These are phyloP conservation scores for Globisporangium iwayamae DNA, from an alignment of 352 stramenopile genomes.

Conservation along the genomic window DNA sequence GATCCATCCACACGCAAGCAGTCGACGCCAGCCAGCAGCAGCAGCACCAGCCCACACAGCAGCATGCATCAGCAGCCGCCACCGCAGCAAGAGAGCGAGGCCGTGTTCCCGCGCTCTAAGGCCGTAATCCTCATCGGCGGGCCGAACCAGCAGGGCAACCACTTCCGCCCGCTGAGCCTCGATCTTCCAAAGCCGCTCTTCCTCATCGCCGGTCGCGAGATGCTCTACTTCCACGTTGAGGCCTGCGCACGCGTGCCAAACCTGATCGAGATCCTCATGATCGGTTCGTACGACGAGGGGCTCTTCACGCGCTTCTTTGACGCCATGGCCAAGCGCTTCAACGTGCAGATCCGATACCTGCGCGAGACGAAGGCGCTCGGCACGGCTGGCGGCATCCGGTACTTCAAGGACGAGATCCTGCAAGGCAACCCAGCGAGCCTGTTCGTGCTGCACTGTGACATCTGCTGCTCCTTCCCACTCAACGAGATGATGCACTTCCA, in stretches of 20 bases:
- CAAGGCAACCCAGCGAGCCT: slow-evolving; percentile 63
- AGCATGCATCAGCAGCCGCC: slow-evolving; percentile 10
- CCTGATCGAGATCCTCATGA: slow-evolving; percentile 85
- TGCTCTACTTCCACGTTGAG: slow-evolving; percentile 89
- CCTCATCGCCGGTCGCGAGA: slow-evolving; percentile 78
- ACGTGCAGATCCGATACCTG: slow-evolving; percentile 84
- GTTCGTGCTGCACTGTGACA: slow-evolving; percentile 85
- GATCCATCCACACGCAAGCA: not conserved
- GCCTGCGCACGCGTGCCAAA: slow-evolving; percentile 80
- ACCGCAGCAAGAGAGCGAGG: slow-evolving; percentile 23
- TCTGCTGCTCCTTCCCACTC: slow-evolving; percentile 86
- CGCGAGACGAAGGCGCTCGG: slow-evolving; percentile 76
- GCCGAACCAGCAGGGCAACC: slow-evolving; percentile 82
- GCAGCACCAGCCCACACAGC: not conserved
- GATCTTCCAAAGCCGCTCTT: slow-evolving; percentile 87
- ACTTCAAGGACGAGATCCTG: slow-evolving; percentile 84
- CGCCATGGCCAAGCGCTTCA: slow-evolving; percentile 74
- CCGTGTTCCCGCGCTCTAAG: slow-evolving; percentile 73
- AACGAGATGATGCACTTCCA: slow-evolving; percentile 89
- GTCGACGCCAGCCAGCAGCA: not conserved
- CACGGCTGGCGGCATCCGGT: slow-evolving; percentile 79
- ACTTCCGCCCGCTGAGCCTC: slow-evolving; percentile 84
- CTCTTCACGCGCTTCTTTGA: slow-evolving; percentile 89
- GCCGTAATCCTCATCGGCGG: slow-evolving; percentile 86
- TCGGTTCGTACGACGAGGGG: slow-evolving; percentile 86